A percentile compares a stretch with the other conserved stretches of the same genome.
These are phyloP conservation scores for Colletotrichum godetiae DNA, from an alignment of 2,329 filamentous ascomycete genomes.

Conservation along the genomic window DNA sequence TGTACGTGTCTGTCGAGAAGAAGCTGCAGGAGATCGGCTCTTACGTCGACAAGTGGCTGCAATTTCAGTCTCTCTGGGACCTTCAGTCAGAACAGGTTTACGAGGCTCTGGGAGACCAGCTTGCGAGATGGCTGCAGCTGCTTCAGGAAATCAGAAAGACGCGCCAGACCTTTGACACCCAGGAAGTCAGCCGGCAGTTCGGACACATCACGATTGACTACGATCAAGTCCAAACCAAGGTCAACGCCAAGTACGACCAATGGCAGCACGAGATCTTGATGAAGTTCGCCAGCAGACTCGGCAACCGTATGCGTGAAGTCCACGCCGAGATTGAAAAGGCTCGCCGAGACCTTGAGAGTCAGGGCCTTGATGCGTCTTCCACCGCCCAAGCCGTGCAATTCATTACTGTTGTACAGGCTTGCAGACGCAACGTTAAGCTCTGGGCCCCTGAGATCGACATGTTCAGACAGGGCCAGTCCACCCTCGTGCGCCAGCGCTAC, in stretches of 20 bases:
- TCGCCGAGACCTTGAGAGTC: slow-evolving; percentile 87
- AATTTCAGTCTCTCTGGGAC: slow-evolving; percentile 99
- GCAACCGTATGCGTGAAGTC: slow-evolving; percentile 90
- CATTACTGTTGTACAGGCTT: slow-evolving; percentile 97
- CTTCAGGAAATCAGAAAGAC: slow-evolving; percentile 98
- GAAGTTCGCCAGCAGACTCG: slow-evolving; percentile 91
- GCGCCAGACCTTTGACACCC: slow-evolving; percentile 95
- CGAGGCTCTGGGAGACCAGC: slow-evolving; percentile 88
- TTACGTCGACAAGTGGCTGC: slow-evolving; percentile 98
- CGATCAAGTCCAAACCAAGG: slow-evolving; percentile 97
- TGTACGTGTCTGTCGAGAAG: slow-evolving; percentile 85
- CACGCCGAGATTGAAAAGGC: slow-evolving; percentile 93
- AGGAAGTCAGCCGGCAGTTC: slow-evolving; percentile 91
- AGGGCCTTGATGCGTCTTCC: slow-evolving; percentile 92
- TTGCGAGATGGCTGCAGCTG: slow-evolving; percentile 92
- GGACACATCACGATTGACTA: slow-evolving; percentile 97
- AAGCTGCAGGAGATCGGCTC: slow-evolving; percentile 82
- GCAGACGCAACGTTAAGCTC: slow-evolving; percentile 90
- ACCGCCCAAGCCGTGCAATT: slow-evolving; percentile 98
- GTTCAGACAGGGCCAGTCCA: slow-evolving; percentile 95
- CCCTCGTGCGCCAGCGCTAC: slow-evolving; percentile 89
- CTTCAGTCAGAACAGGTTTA: slow-evolving; percentile 96
- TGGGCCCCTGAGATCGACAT: slow-evolving; percentile 97
- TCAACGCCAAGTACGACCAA: slow-evolving; percentile 99
- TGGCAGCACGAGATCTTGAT: slow-evolving; percentile 98